Percentiles rank a stretch among this genome's conserved stretches.
Conservation (phyloP, 1,139 yeast species). For the Lizanozyma gosingica region DNA sequence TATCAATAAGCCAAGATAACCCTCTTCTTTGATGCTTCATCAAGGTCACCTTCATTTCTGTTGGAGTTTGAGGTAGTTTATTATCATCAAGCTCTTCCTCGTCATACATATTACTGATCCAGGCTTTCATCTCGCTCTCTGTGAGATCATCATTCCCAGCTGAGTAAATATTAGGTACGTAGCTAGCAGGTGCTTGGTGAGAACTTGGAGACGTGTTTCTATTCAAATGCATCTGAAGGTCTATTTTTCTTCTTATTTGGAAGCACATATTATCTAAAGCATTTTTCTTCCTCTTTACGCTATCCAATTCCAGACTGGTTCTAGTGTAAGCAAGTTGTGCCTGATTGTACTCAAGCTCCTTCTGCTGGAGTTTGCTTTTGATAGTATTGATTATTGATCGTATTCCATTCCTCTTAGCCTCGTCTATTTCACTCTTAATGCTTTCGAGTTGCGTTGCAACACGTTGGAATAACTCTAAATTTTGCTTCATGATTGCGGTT, state of each 20-base stretch:
- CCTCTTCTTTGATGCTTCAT: conserved; percentile 85
- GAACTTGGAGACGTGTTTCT: neutral
- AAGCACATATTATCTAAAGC: neutral
- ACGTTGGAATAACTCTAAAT: neutral
- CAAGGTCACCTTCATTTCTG: conserved; percentile 52
- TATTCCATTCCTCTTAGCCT: neutral
- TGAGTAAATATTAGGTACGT: conserved; percentile 16
- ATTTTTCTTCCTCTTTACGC: conserved; percentile 1
- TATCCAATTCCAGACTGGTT: neutral
- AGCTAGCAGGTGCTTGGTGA: conserved; percentile 7
- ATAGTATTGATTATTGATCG: neutral
- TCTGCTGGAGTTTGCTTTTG: neutral
- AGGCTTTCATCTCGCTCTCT: conserved; percentile 57
- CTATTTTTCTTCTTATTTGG: conserved; percentile 2
- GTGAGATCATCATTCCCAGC: conserved; percentile 26
- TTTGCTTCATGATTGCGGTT: neutral
- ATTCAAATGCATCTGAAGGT: neutral
- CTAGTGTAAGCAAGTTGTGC: neutral
- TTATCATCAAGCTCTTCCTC: conserved; percentile 35
- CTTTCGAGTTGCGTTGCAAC: neutral
- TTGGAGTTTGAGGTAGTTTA: conserved; percentile 56
- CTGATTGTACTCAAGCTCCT: neutral
- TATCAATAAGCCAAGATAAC: conserved; percentile 66
- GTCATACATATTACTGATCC: conserved; percentile 41
- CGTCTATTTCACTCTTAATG: neutral